Conservation (phyloP, 1,139 yeast genomes). For the Geotrichum armillariae region DNA sequence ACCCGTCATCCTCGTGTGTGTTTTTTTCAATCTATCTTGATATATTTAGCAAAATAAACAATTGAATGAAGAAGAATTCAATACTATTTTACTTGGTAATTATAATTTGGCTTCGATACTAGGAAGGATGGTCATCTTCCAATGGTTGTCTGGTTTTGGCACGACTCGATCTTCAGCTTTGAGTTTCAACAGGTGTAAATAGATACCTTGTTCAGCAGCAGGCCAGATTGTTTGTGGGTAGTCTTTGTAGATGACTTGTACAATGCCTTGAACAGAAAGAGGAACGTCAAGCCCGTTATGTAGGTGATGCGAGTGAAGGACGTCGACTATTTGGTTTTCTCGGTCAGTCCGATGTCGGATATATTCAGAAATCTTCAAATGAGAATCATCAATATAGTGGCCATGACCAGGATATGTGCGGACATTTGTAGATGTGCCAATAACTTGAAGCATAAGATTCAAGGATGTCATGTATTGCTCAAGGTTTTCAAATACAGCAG, state of each 20-base stretch:
- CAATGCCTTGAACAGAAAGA: conserved; percentile 30
- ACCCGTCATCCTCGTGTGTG: background rate
- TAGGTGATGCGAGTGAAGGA: conserved; percentile 20
- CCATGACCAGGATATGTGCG: conserved; percentile 45
- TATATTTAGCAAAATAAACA: conserved; percentile 7
- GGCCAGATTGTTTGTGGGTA: conserved; percentile 30
- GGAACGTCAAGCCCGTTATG: conserved; percentile 15
- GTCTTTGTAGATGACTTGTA: conserved; percentile 35
- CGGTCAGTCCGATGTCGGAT: conserved; percentile 39
- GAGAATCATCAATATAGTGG: conserved; percentile 38
- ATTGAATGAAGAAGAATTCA: background rate
- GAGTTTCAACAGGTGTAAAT: conserved; percentile 38
- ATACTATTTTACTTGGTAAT: background rate
- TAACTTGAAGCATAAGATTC: conserved; percentile 29
- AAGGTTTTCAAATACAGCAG: conserved; percentile 40
- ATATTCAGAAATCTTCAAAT: conserved; percentile 35
- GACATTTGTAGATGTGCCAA: conserved; percentile 12
- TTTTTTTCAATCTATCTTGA: no score
- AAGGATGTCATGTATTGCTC: conserved; percentile 36
- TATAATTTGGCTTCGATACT: conserved; percentile 1
- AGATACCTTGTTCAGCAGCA: conserved; percentile 38
- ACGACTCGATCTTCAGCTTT: conserved; percentile 27
- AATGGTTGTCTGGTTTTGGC: background rate
- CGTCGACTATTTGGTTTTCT: conserved; percentile 36
- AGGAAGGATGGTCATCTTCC: background rate